Evolutionary conservation across 805 yeast genomes (phyloP).

Genomic region (Candida morakotiae): DNA sequence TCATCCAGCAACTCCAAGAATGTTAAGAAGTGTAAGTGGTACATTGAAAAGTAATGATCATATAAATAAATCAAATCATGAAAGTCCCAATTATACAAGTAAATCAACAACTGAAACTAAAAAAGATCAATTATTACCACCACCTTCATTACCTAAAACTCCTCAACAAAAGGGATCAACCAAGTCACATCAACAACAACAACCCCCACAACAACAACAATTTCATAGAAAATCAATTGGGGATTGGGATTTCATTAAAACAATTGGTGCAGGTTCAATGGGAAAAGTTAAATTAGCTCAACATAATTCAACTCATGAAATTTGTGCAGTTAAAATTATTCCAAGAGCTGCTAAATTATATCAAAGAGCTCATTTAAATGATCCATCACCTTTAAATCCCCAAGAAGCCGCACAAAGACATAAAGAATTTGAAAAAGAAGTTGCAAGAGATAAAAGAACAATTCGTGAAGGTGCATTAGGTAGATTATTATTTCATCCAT

Average conservation of each 20-base stretch:
- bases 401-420: conserved; percentile 57
- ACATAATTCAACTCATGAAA: conserved; percentile 73
- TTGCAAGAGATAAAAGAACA: conserved; percentile 87
- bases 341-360: conserved; percentile 82
- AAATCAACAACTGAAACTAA: conserved; percentile 9
- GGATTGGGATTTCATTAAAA: conserved; percentile 93
- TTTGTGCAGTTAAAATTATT: conserved; percentile 90
- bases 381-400: conserved; percentile 60
- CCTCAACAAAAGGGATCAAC: conserved; percentile 5
- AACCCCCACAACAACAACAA: conserved; percentile 30
- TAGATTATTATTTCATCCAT: conserved; percentile 83
- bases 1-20: conserved; percentile 65
- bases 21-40: conserved; percentile 57
- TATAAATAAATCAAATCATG: background rate
- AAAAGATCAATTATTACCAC: conserved; percentile 26
- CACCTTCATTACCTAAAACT: conserved; percentile 23
- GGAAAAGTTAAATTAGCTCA: conserved; percentile 95
- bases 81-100: background rate
- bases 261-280: conserved; percentile 98
- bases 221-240: conserved; percentile 88
- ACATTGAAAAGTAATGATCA: conserved; percentile 14
- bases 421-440: conserved; percentile 74
- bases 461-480: conserved; percentile 95
- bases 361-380: conserved; percentile 65
- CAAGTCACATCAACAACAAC: conserved; percentile 8